A percentile compares a stretch with the other conserved stretches of the same genome.
Evolutionary conservation across 2,329 filamentous ascomycete genomes (phyloP).

Genomic region (Verticillium dahliae): DNA sequence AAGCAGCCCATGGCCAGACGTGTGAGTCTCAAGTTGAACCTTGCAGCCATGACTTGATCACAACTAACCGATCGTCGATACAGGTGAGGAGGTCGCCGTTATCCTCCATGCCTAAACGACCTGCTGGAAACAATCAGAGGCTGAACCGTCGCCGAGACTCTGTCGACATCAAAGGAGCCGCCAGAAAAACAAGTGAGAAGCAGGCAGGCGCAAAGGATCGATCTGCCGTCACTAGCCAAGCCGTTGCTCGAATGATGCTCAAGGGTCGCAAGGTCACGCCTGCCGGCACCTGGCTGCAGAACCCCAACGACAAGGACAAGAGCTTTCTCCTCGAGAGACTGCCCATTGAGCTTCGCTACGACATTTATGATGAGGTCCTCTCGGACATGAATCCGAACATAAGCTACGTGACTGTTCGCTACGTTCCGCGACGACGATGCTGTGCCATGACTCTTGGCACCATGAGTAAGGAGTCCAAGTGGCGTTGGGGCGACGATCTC

Average conservation of each 20-base stretch:
- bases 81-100: no score
- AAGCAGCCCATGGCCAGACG: no score
- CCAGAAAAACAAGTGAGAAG: no score
- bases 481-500: neutral
- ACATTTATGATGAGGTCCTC: neutral
- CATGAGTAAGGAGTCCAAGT: neutral
- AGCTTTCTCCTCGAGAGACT: neutral
- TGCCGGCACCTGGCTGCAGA: neutral
- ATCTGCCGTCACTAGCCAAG: neutral
- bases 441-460: neutral
- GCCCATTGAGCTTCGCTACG: neutral
- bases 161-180: no score
- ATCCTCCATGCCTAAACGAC: no score
- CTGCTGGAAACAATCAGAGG: no score
- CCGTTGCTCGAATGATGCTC: neutral
- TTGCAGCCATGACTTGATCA: no score
- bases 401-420: neutral
- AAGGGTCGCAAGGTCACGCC: neutral
- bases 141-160: no score
- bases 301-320: neutral
- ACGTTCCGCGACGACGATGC: neutral
- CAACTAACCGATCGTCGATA: no score
- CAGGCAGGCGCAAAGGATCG: no score
- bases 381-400: neutral
- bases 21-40: no score